phyloP scores from a whole-genome alignment of 139 green algal species.

The Chlorella sorokiniana region DNA sequence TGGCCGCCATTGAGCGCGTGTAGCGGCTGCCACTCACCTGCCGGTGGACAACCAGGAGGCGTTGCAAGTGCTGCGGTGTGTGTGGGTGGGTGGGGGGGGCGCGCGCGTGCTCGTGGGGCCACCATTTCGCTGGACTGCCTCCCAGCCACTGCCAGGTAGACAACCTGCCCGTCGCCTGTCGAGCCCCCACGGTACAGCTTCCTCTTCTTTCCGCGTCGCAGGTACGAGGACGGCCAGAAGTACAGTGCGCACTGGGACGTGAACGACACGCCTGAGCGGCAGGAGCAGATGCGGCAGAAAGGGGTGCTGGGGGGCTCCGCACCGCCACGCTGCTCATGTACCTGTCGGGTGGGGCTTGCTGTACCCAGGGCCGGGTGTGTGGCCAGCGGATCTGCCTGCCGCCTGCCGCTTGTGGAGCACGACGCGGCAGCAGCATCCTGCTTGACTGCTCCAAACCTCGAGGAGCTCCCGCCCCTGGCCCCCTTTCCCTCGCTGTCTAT shows the following conservation, averaged over 20 bases:
- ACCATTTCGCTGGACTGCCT: not conserved
- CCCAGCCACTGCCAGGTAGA: not conserved
- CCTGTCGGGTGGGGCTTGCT: slow-evolving; percentile 48
- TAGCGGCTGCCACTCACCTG: slow-evolving; percentile 54
- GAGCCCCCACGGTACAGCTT: not conserved
- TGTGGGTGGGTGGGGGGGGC: too few species aligned
- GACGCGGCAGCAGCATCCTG: not conserved
- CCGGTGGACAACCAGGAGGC: not conserved
- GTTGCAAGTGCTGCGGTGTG: slow-evolving; percentile 22
- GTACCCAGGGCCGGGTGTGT: not conserved
- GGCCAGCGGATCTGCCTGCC: too few species aligned
- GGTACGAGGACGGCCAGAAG: slow-evolving; percentile 80
- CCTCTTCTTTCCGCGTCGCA: not conserved
- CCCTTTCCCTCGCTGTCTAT: not conserved
- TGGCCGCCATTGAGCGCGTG: slow-evolving; percentile 64
- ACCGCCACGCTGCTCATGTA: slow-evolving; percentile 85
- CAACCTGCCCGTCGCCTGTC: not conserved
- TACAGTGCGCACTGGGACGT: slow-evolving; percentile 86
- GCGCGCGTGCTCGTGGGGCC: too few species aligned
- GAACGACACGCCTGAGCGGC: slow-evolving; percentile 55
- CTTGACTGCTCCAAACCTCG: not conserved
- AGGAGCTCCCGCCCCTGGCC: not conserved
- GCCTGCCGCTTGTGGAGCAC: too few species aligned
- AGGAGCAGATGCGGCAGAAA: slow-evolving; percentile 37
- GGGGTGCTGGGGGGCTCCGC: slow-evolving; percentile 58